Conservation (phyloP, 73 alveolate species). For the Paramecium primaurelia region DNA sequence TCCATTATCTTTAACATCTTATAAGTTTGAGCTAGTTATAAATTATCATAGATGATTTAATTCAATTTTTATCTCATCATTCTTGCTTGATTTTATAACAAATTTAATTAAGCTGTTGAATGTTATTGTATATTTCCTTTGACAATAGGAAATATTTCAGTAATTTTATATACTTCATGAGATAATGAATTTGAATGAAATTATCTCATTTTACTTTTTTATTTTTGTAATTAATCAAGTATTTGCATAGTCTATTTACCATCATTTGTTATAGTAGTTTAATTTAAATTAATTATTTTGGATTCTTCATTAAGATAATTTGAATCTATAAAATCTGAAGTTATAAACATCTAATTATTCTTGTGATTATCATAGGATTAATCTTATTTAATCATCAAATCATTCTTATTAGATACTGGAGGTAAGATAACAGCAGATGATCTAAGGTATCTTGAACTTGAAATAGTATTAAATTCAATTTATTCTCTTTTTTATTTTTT, state of each 20-base stretch:
- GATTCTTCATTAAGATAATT: slow-evolving; percentile 26
- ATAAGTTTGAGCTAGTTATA: neutral
- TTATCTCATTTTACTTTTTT: slow-evolving; percentile 20
- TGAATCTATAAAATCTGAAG: slow-evolving; percentile 30
- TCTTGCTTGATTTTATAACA: neutral
- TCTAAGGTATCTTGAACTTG: neutral
- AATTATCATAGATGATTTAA: neutral
- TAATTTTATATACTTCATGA: neutral
- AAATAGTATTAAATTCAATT: neutral
- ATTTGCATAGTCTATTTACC: slow-evolving; percentile 7
- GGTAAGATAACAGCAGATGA: neutral
- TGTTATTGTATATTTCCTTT: slow-evolving; percentile 20
- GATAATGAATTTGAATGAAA: neutral
- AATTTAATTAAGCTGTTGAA: neutral
- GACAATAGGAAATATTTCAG: slow-evolving; percentile 34
- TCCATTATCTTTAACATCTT: slow-evolving; percentile 40
- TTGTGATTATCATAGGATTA: neutral
- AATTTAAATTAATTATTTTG: neutral
- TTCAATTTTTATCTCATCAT: slow-evolving; percentile 29
- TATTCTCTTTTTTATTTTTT: neutral
- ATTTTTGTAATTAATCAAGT: neutral
- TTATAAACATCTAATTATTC: neutral
- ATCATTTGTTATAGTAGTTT: neutral
- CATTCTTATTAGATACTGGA: neutral
- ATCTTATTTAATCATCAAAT: neutral